phyloP scores from a whole-genome alignment of 345 rosid species.

The Bruguiera sexangula region DNA sequence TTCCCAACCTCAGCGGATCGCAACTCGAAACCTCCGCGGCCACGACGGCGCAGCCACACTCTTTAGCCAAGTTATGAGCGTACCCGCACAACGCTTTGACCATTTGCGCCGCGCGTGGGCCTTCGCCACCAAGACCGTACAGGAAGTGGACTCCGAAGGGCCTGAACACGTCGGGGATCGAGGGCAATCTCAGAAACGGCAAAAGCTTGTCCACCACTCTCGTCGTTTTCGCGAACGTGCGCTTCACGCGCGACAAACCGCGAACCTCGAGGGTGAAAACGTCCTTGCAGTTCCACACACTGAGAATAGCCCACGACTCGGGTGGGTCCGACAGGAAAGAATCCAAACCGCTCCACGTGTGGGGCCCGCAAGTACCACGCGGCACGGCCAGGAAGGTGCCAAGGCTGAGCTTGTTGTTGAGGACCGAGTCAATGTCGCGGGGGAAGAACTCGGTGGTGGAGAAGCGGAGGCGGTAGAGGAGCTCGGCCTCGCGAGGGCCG shows the following conservation, averaged over 20 bases:
- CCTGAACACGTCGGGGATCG: conserved; percentile 77
- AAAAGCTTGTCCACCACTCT: conserved; percentile 61
- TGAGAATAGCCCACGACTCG: conserved; percentile 78
- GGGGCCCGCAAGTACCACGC: conserved; percentile 29
- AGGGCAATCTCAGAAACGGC: conserved; percentile 74
- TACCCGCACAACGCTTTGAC: conserved; percentile 59
- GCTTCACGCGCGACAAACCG: conserved; percentile 60
- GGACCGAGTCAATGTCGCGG: conserved; percentile 78
- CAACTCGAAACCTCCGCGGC: conserved; percentile 72
- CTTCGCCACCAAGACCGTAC: conserved; percentile 94
- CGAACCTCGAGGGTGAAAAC: conserved; percentile 70
- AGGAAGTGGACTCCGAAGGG: conserved; percentile 77
- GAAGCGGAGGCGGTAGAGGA: conserved; percentile 67
- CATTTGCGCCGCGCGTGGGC: conserved; percentile 60
- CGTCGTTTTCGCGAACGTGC: conserved; percentile 57
- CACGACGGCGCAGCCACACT: conserved; percentile 63
- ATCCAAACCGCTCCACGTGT: conserved; percentile 59
- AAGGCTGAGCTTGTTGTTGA: conserved; percentile 60
- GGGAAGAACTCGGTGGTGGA: conserved; percentile 96
- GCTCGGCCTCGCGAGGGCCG: conserved; percentile 55
- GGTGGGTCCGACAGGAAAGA: conserved; percentile 67
- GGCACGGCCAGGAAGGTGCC: conserved; percentile 88
- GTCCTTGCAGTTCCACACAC: conserved; percentile 84
- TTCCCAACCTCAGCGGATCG: conserved; percentile 65
- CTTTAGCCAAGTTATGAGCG: conserved; percentile 84